phyloP scores from a whole-genome alignment of 2,329 filamentous ascomycete species.

The Colletotrichum sansevieriae region DNA sequence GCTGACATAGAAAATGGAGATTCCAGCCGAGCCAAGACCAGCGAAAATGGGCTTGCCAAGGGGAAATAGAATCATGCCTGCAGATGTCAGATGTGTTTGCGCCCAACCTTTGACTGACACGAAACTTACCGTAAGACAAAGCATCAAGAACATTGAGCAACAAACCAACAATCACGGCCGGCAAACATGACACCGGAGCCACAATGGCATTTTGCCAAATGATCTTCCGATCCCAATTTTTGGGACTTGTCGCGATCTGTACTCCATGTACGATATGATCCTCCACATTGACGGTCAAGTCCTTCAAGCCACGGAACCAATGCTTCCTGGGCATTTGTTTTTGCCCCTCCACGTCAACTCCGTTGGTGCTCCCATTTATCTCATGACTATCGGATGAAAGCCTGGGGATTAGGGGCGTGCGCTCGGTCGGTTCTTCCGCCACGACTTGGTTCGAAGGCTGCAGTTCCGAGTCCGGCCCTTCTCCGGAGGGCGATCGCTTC shows the following conservation, averaged over 20 bases:
- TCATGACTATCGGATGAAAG: slow-evolving; percentile 47
- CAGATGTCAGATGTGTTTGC: slow-evolving; percentile 38
- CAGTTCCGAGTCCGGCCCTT: slow-evolving; percentile 31
- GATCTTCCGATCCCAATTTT: slow-evolving; percentile 74
- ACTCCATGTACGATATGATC: slow-evolving; percentile 48
- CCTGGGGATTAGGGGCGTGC: slow-evolving; percentile 61
- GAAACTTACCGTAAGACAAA: slow-evolving; percentile 82
- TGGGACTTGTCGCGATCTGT: slow-evolving; percentile 39
- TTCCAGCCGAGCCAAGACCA: slow-evolving; percentile 89
- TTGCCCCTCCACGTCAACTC: slow-evolving; percentile 64
- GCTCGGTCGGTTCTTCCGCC: slow-evolving; percentile 53
- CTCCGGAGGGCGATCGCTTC: slow-evolving; percentile 25
- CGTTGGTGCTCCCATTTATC: slow-evolving; percentile 46
- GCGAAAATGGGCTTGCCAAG: slow-evolving; percentile 89
- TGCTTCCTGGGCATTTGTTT: slow-evolving; percentile 52
- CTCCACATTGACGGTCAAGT: slow-evolving; percentile 51
- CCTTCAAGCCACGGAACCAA: slow-evolving; percentile 53
- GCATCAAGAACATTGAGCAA: slow-evolving; percentile 95
- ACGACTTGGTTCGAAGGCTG: slow-evolving; percentile 26
- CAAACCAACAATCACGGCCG: slow-evolving; percentile 88
- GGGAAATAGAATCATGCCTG: slow-evolving; percentile 93
- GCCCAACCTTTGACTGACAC: slow-evolving; percentile 21
- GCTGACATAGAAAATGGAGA: slow-evolving; percentile 99
- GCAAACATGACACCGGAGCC: slow-evolving; percentile 78
- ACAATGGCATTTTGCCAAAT: slow-evolving; percentile 76